Conservation (phyloP, 495 filamentous ascomycete genomes). For the Parachaetomium inaequale region DNA sequence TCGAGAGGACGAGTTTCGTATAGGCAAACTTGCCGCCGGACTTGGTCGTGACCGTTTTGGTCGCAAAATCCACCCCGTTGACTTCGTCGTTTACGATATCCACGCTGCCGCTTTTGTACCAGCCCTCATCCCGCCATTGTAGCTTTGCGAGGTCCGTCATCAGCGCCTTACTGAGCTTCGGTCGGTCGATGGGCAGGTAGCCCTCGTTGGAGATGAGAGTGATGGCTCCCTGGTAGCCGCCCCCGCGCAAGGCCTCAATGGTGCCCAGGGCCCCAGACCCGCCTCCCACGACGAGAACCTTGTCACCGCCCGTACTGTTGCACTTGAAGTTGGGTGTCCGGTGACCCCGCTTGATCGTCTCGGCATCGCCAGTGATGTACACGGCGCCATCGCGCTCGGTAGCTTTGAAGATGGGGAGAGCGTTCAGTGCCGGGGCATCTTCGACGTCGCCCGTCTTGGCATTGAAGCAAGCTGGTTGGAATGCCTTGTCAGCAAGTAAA, state of each 20-base stretch:
- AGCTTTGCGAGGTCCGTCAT: constrained; percentile 79
- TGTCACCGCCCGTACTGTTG: constrained; percentile 52
- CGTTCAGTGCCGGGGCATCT: constrained; percentile 84
- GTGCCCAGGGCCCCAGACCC: constrained; percentile 79
- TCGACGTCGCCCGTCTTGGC: constrained; percentile 88
- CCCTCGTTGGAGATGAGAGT: constrained; percentile 83
- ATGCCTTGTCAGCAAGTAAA: background rate
- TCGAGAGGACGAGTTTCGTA: constrained; percentile 84
- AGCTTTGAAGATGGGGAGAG: constrained; percentile 74
- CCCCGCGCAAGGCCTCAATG: constrained; percentile 74
- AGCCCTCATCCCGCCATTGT: constrained; percentile 66
- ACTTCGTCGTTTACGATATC: constrained; percentile 72
- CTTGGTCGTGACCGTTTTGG: constrained; percentile 68
- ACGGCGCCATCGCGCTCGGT: constrained; percentile 74
- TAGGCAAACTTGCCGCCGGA: constrained; percentile 68
- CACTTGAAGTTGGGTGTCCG: constrained; percentile 72
- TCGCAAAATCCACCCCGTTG: constrained; percentile 67
- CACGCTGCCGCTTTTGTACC: constrained; percentile 73
- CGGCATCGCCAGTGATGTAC: constrained; percentile 79
- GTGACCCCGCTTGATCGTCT: constrained; percentile 70
- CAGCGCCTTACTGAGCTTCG: constrained; percentile 92
- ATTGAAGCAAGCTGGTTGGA: constrained; percentile 76
- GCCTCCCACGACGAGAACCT: constrained; percentile 84
- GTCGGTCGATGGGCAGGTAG: constrained; percentile 82
- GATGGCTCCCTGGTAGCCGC: constrained; percentile 75